Conservation (phyloP, 306 rosid genomes). For the Quercus gilva region DNA sequence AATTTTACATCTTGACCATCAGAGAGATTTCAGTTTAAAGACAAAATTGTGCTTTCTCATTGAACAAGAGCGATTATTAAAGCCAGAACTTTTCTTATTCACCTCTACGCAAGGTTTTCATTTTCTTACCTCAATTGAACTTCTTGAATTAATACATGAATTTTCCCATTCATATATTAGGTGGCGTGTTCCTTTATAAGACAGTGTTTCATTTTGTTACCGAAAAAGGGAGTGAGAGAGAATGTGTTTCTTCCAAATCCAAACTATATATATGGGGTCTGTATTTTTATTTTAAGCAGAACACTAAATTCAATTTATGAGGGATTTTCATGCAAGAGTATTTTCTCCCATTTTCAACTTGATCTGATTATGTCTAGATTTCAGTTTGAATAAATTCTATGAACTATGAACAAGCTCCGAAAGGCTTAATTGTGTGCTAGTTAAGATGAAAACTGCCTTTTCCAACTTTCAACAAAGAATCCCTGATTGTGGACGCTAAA, state of each 20-base stretch:
- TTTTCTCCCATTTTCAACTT: too few species aligned
- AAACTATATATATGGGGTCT: too few species aligned
- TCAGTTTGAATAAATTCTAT: background rate
- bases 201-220: background rate
- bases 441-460: constrained; percentile 7
- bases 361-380: too few species aligned
- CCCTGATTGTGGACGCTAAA: background rate
- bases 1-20: background rate
- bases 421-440: background rate
- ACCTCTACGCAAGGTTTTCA: background rate
- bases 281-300: background rate
- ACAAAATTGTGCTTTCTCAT: background rate
- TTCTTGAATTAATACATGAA: background rate
- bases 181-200: background rate
- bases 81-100: background rate
- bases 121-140: background rate
- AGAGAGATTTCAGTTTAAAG: background rate
- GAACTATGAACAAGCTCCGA: background rate
- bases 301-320: too few species aligned
- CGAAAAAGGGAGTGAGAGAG: too few species aligned
- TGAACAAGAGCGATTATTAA: background rate
- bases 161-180: background rate
- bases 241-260: too few species aligned
- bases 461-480: constrained; percentile 1
- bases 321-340: background rate